These are phyloP conservation scores for Carex littledalei DNA, from an alignment of 176 grass and related monocot species.

Conservation along the genomic window DNA sequence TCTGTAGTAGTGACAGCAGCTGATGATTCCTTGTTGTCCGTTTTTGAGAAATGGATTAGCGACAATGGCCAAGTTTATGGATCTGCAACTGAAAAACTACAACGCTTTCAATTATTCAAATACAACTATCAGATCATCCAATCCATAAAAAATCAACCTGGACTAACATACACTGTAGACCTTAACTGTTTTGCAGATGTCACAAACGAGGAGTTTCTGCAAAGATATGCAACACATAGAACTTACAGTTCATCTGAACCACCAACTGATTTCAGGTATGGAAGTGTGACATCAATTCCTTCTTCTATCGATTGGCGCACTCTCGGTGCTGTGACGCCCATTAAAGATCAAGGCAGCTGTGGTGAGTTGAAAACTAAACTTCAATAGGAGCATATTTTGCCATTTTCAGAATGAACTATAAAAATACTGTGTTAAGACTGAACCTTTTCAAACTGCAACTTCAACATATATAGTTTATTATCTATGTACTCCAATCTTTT, in stretches of 20 bases:
- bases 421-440: too few species aligned
- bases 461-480: background rate
- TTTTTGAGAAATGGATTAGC: slow-evolving; percentile 53
- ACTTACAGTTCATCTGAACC: background rate
- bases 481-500: background rate
- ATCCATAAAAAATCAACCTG: slow-evolving; percentile 32
- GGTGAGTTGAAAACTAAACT: slow-evolving; percentile 18
- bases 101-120: slow-evolving; percentile 43
- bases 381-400: background rate
- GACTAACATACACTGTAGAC: slow-evolving; percentile 18
- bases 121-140: slow-evolving; percentile 43
- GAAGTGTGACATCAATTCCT: background rate
- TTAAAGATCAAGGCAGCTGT: slow-evolving; percentile 53
- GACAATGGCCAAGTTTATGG: slow-evolving; percentile 40
- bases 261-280: background rate
- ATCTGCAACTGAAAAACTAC: slow-evolving; percentile 32
- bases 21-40: background rate
- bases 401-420: background rate
- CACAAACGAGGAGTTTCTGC: slow-evolving; percentile 58
- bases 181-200: slow-evolving; percentile 47
- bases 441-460: background rate
- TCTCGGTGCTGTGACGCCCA: slow-evolving; percentile 30
- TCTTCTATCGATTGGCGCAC: slow-evolving; percentile 41
- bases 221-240: slow-evolving; percentile 21
- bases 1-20: too few species aligned